Evolutionary conservation across 163 green algal genomes (phyloP), one percentile per base, ranked within the genome.

Genomic region (Chlamydomonas reinhardtii): DNA sequence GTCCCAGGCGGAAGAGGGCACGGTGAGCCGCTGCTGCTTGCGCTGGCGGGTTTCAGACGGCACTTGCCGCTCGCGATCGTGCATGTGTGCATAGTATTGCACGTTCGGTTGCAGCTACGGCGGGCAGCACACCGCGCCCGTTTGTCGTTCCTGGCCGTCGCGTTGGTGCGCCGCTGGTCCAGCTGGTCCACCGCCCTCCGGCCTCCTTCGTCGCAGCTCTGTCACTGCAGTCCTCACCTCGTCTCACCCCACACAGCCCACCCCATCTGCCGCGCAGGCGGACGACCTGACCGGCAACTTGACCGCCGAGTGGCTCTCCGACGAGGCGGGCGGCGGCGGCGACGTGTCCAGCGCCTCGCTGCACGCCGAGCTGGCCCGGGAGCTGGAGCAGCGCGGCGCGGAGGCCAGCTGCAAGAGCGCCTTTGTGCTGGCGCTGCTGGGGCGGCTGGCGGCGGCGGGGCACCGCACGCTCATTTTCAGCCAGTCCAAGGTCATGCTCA

Each of bases 381-480:
- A 95, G 76, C 82, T 95, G 37, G 31, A 84, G 43, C 39, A 74
- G 54, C 85, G 76, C 4, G 86, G 73, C 22, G 70, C 90, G 16
- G 92, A 92, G 4, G 90, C 92, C 19, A 98, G 94, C 12, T 98
- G 96, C 93, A 99, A 98, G 91, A 96, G 91, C 5, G 76, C 89
- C 52, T 99, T 97, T 78, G 86, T 95, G 68, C 74, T 93, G 52
- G 48, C 62, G 22, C 91, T 97, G 59, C 78, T 95, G 73, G 69
- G 91, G 62, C 74, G 86, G 56, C 91, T 98, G 39, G 68, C 83
- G 24, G 88, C 43, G 2, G 81, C 89, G 70, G 96, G 96, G 16
- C 97, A 99, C 88, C 90, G 96, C 68, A 97, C 95, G 16, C 93
- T 99, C 20, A 87, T 99, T 22, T 99, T 99, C 92, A 97, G 91